Evolutionary conservation across 306 rosid species (phyloP).

Genomic region (Gillenia trifoliata): DNA sequence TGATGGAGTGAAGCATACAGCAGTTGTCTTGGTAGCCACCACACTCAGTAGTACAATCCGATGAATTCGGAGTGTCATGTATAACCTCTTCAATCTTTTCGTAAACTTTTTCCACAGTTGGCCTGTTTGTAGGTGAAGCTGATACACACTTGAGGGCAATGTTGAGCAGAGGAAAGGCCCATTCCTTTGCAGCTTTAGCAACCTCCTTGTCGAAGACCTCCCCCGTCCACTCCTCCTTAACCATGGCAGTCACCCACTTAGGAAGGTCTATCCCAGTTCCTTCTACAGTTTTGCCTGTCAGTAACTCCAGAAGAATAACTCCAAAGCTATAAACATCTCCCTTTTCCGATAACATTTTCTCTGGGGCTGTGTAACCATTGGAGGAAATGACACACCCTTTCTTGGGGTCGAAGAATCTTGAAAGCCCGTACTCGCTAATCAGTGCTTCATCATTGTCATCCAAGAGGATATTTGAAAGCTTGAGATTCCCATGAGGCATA

Average conservation of each 20-base stretch:
- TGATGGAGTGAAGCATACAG: slow-evolving; percentile 52
- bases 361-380: slow-evolving; percentile 59
- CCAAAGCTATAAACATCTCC: slow-evolving; percentile 68
- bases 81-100: slow-evolving; percentile 51
- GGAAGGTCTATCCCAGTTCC: slow-evolving; percentile 54
- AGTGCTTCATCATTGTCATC: slow-evolving; percentile 46
- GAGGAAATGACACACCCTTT: slow-evolving; percentile 31
- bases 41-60: slow-evolving; percentile 18
- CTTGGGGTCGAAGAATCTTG: slow-evolving; percentile 44
- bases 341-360: slow-evolving; percentile 50
- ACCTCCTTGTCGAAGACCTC: slow-evolving; percentile 73
- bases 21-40: slow-evolving; percentile 21
- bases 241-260: slow-evolving; percentile 72
- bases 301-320: slow-evolving; percentile 50
- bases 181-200: slow-evolving; percentile 32
- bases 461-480: slow-evolving; percentile 71
- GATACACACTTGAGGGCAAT: slow-evolving; percentile 55
- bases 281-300: slow-evolving; percentile 63
- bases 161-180: slow-evolving; percentile 43
- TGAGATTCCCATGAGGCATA: slow-evolving; percentile 72
- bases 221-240: slow-evolving; percentile 82
- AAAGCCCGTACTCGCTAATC: slow-evolving; percentile 64
- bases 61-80: slow-evolving; percentile 18
- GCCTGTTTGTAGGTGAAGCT: slow-evolving; percentile 45
- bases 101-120: slow-evolving; percentile 36